Evolutionary conservation across 805 yeast genomes (phyloP).

Genomic region (Ogataea naganishii): DNA sequence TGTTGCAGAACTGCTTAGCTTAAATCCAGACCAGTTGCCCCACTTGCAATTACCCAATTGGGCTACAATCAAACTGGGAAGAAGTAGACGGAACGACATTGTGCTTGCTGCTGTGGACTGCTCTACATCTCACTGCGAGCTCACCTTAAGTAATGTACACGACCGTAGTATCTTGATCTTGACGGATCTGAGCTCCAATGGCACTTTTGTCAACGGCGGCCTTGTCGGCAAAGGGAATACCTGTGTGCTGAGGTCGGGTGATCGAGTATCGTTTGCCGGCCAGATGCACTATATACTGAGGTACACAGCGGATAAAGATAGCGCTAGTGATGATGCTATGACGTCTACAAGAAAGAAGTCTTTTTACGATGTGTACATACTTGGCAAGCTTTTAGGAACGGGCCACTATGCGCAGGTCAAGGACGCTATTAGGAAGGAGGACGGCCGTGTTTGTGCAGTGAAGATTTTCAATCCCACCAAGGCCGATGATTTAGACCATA

Average conservation of each 20-base stretch:
- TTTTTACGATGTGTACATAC: conserved; percentile 47
- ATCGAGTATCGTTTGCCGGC: conserved; percentile 44
- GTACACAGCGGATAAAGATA: conserved; percentile 7
- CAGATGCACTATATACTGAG: conserved; percentile 21
- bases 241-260: conserved; percentile 52
- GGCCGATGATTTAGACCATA: conserved; percentile 17
- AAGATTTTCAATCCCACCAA: conserved; percentile 50
- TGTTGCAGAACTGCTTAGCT: conserved; percentile 4
- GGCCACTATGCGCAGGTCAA: conserved; percentile 82
- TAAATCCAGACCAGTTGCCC: conserved; percentile 2
- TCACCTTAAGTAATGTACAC: conserved; percentile 32
- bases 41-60: conserved; percentile 4
- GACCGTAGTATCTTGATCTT: conserved; percentile 33
- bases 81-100: conserved; percentile 55
- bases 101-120: conserved; percentile 38
- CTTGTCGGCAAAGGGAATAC: conserved; percentile 39
- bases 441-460: conserved; percentile 61
- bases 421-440: conserved; percentile 49
- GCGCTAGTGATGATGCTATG: not conserved
- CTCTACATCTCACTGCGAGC: conserved; percentile 56
- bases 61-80: conserved; percentile 27
- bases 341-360: conserved; percentile 21
- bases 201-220: conserved; percentile 57
- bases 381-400: conserved; percentile 57
- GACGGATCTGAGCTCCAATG: conserved; percentile 55